Evolutionary conservation across 768 basidiomycete genomes (phyloP), one percentile per base, ranked within the genome.

Genomic region (Tulasnella sp.): DNA sequence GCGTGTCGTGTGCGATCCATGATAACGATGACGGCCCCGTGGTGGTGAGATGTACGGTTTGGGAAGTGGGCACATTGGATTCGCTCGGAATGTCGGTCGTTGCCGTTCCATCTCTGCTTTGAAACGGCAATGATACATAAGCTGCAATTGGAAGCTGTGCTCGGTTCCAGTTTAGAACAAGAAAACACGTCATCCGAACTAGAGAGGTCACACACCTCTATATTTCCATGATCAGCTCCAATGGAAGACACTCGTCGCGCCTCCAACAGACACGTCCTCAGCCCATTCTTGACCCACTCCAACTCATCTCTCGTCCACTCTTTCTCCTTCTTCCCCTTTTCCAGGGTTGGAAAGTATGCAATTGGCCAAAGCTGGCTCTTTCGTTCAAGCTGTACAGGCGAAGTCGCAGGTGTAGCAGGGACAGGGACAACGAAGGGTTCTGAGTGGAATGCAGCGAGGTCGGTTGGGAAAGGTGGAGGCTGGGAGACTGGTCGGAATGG

Each of bases 301-400:
- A 81, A 74, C 58, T 81, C 80, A 0, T 77, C 82, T 26, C 74
- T 70, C 3, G 84, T 78, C 88, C 91, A 90, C 4, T 73, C 72
- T 61, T 84, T 80, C 1, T 70, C 71, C 23, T 70, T 67, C 24
- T 65, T 71, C 60, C 87, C 85, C 82, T 88, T 62, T 82, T 64
- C 63, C 3, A 65, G 77, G 32, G 78, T 77, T 0, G 87, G 87
- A 3, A 82, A 76, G 65, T 81, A 90, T 13, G 82, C 72, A 10
- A 87, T 88, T 7, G 95, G 95, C 95, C 95, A 98, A n/a, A 88
- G 71, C 1, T 77, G 69, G 41, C 79, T 77, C 71, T 94, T 93
- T 32, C 81, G 68, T 44, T 71, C 68, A 21, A 90, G 74, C 5
- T 91, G 86, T 13, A 76, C 74, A 0, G 73, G 73, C 0, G 88